Evolutionary conservation across 2,329 filamentous ascomycete species (phyloP).

Genomic region (Aureobasidium mangrovei): DNA sequence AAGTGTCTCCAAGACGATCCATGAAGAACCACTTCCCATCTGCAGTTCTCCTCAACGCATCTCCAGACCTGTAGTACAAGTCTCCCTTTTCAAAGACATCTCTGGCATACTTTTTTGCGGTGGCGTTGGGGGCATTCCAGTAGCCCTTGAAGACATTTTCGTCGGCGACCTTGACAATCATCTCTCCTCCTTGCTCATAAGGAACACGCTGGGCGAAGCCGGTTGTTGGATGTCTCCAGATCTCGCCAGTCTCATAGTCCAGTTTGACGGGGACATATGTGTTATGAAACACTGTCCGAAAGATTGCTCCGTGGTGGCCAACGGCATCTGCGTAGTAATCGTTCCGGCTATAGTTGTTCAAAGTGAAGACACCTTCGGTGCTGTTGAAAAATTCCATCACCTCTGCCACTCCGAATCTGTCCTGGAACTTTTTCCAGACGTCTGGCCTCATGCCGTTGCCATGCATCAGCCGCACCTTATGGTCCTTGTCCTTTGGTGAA

Average conservation of each 20-base stretch:
- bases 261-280: conserved; percentile 58
- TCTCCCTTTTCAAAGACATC: conserved; percentile 42
- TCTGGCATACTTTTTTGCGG: conserved; percentile 44
- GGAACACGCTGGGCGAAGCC: conserved; percentile 56
- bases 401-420: conserved; percentile 53
- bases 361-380: conserved; percentile 59
- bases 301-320: conserved; percentile 60
- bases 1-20: conserved; percentile 41
- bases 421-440: conserved; percentile 56
- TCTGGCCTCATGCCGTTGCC: conserved; percentile 62
- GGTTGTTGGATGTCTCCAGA: conserved; percentile 56
- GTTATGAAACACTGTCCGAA: conserved; percentile 45
- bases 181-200: conserved; percentile 65
- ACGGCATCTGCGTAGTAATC: conserved; percentile 57
- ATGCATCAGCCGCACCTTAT: conserved; percentile 51
- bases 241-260: conserved; percentile 58
- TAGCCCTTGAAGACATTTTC: conserved; percentile 58
- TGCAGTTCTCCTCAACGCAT: conserved; percentile 35
- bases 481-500: conserved; percentile 50
- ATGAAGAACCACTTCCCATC: conserved; percentile 43
- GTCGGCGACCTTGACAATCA: conserved; percentile 54
- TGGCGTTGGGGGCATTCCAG: conserved; percentile 58
- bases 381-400: conserved; percentile 71
- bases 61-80: conserved; percentile 40
- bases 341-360: conserved; percentile 45